Conservation (phyloP, 805 yeast genomes). For the Saccharomycopsis selenospora region DNA sequence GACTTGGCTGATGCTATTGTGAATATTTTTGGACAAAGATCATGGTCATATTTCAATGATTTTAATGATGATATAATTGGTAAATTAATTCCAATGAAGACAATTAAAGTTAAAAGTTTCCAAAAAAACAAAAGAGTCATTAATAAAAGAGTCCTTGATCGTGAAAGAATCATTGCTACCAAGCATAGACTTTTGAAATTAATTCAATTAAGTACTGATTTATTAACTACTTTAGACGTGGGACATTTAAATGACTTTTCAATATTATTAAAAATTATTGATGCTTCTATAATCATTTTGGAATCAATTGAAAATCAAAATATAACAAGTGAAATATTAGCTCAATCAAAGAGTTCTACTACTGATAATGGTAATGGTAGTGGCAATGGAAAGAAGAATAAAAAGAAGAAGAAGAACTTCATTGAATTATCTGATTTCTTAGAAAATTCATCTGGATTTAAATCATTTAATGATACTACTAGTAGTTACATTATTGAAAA, state of each 20-base stretch:
- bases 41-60: slow-evolving; percentile 18
- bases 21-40: slow-evolving; percentile 30
- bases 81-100: slow-evolving; percentile 23
- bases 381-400: slow-evolving; percentile 23
- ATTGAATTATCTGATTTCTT: slow-evolving; percentile 60
- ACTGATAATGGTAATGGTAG: slow-evolving; percentile 33
- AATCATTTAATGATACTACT: slow-evolving; percentile 32
- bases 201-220: slow-evolving; percentile 22
- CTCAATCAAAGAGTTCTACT: slow-evolving; percentile 26
- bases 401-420: slow-evolving; percentile 34
- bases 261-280: slow-evolving; percentile 48
- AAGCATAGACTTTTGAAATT: slow-evolving; percentile 24
- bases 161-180: slow-evolving; percentile 21
- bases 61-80: slow-evolving; percentile 18
- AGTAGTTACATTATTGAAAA: slow-evolving; percentile 29
- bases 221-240: slow-evolving; percentile 30
- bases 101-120: slow-evolving; percentile 8
- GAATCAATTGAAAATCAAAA: slow-evolving; percentile 30
- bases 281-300: slow-evolving; percentile 38
- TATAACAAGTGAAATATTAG: slow-evolving; percentile 27
- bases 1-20: slow-evolving; percentile 27
- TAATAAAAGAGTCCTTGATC: slow-evolving; percentile 18
- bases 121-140: slow-evolving; percentile 12
- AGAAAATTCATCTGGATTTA: slow-evolving; percentile 56
- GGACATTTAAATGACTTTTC: slow-evolving; percentile 41